Evolutionary conservation across 306 rosid species (phyloP), one percentile per base, ranked within the genome.

Genomic region (Inga laurina): DNA sequence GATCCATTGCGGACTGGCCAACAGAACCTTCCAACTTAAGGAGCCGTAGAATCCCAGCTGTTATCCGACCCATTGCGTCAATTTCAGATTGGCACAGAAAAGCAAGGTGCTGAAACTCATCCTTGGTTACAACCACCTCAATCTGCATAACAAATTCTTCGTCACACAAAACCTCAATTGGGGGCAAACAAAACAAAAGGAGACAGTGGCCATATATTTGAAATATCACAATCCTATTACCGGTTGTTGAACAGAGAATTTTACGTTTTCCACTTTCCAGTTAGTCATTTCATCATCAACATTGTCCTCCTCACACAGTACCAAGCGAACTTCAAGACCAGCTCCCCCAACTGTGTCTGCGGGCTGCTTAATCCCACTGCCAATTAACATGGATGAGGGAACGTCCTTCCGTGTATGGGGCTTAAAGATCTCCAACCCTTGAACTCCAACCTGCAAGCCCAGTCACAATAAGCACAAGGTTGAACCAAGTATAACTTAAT

Each of bases 11-110:
- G 66, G 94, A 92, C 83, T 88, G 94, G 86, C 98, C 94, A 70
- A 96, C 86, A 57, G 99, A 92, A 32, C 89, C 91, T 86, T 96
- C 99, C 80, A 96, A 88, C 90, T 96, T 93, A 59, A 96, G 92
- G 39, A 95, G 79, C 78, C 91, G 89, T 54, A 95, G 74, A 85
- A 93, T 74, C 87, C 94, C 98, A 79, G 94, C 97, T 32, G 96
- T 89, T 66, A 95, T 93, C 77, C 98, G 90, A 71, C 99, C 98
- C 92, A 92, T 85, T 34, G 99, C 92, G 82, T 93, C 98, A 77
- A 93, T 91, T 90, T 96, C 99, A 8, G 99, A 93, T 88, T 93
- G 92, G 90, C 94, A 93, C 44, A 96, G 83, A 71, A 86, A 83
- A 77, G 92, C 85, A 61, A 96, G 93, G 84, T 93, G 85, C 81